Percentiles rank a stretch among this genome's conserved stretches.
Evolutionary conservation across 177 flowering plant species (phyloP).

Genomic region (Vitis hybrid): DNA sequence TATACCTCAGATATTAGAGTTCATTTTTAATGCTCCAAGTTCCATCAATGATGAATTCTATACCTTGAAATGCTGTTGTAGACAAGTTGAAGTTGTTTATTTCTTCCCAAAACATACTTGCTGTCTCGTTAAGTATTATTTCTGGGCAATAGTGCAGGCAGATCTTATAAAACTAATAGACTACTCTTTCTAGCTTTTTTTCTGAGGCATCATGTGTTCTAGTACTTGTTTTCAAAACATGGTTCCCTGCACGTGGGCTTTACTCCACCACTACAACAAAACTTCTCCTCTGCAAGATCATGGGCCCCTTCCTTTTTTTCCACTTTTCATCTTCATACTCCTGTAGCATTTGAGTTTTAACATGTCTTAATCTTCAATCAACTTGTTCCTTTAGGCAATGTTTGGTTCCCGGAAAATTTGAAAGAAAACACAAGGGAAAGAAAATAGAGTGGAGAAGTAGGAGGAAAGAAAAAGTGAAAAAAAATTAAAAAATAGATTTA

Average conservation of each 20-base stretch:
- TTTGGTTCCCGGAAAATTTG: too few species aligned
- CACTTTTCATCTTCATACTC: neutral
- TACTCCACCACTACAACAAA: neutral
- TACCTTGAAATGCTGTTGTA: too few species aligned
- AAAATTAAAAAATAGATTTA: too few species aligned
- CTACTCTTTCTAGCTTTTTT: neutral
- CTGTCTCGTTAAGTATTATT: neutral
- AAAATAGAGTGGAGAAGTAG: too few species aligned
- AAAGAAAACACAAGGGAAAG: too few species aligned
- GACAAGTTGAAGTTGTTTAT: neutral
- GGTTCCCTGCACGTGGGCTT: conserved; percentile 5
- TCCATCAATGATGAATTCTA: too few species aligned
- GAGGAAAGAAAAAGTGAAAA: too few species aligned
- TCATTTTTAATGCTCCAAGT: too few species aligned
- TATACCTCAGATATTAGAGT: too few species aligned
- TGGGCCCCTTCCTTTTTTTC: neutral
- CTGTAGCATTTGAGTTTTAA: too few species aligned
- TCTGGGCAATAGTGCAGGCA: neutral
- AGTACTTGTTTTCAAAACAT: neutral
- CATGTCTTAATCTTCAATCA: neutral
- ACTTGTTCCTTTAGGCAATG: neutral
- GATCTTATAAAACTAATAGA: neutral
- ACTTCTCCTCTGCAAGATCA: neutral
- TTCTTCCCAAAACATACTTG: neutral
- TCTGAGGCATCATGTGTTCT: conserved; percentile 7